These are phyloP conservation scores for Heliosperma pusillum DNA, from an alignment of 148 eudicot genomes.

Conservation along the genomic window DNA sequence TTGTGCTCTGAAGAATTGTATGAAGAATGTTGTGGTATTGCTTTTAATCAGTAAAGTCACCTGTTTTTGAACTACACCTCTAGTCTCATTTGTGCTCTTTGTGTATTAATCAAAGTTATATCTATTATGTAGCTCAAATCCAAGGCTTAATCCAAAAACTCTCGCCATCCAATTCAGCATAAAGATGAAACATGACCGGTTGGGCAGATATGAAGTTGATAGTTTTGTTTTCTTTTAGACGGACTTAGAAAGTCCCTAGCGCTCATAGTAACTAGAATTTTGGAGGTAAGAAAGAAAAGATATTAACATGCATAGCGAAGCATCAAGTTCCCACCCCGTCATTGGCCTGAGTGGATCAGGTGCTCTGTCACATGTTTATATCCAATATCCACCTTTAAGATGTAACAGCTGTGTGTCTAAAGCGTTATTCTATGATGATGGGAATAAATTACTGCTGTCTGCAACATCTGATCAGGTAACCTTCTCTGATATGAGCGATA, in stretches of 20 bases:
- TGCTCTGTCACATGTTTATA: conserved; percentile 84
- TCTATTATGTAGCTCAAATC: conserved; percentile 51
- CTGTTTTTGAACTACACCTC: neutral
- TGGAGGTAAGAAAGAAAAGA: neutral
- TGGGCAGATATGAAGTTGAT: conserved; percentile 19
- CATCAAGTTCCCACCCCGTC: conserved; percentile 67
- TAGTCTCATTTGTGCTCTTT: neutral
- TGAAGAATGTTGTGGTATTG: conserved; percentile 73
- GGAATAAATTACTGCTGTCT: conserved; percentile 62
- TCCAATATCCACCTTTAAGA: conserved; percentile 75
- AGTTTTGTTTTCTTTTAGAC: conserved; percentile 8
- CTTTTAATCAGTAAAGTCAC: conserved; percentile 6
- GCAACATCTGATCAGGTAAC: conserved; percentile 72
- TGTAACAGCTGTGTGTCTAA: conserved; percentile 61
- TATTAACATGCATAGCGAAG: conserved; percentile 49
- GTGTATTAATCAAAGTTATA: conserved; percentile 9
- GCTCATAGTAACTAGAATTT: neutral
- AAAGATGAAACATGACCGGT: neutral
- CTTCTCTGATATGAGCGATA: neutral
- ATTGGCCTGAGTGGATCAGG: conserved; percentile 62
- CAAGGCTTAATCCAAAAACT: conserved; percentile 40
- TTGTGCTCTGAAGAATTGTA: conserved; percentile 68
- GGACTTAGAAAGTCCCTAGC: conserved; percentile 13
- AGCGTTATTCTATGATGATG: conserved; percentile 88
- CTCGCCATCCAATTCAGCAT: conserved; percentile 6